Conservation (phyloP, 176 grass and related monocot species). For the Cenchrus fungigraminus region DNA sequence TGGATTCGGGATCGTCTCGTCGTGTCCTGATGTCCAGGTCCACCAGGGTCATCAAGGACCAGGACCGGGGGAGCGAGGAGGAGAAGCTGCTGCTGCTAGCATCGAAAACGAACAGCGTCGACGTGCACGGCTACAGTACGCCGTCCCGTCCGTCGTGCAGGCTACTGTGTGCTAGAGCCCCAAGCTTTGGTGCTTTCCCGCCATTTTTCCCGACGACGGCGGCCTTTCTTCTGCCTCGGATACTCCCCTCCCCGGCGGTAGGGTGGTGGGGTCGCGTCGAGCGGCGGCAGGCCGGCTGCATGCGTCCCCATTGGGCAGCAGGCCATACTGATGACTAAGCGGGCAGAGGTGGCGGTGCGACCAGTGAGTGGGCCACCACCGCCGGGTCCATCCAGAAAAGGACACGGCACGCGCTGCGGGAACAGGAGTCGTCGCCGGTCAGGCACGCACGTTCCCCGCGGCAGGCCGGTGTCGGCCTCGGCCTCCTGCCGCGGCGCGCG, state of each 20-base stretch:
- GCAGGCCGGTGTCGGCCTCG: not conserved
- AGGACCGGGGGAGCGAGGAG: not conserved
- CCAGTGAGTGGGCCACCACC: too few relatives aligned
- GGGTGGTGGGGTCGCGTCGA: not conserved
- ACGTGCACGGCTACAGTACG: not conserved
- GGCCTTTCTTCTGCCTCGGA: not conserved
- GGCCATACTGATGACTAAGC: not conserved
- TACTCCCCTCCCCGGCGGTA: not conserved
- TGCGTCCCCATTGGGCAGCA: not conserved
- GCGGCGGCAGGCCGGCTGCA: not conserved
- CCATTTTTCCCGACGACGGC: too few relatives aligned
- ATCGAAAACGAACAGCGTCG: not conserved
- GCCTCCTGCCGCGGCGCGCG: too few relatives aligned
- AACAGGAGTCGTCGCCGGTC: not conserved
- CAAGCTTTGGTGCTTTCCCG: too few relatives aligned
- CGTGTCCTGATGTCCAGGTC: too few relatives aligned
- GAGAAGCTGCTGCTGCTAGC: too few relatives aligned
- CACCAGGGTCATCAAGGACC: not conserved
- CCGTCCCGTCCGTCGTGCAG: too few relatives aligned
- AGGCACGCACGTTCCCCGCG: constrained; percentile 5
- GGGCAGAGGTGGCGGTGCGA: not conserved
- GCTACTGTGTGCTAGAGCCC: too few relatives aligned
- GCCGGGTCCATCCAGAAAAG: not conserved
- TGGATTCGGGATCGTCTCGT: not conserved
- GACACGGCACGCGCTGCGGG: constrained; percentile 8